These are phyloP conservation scores for Aspergillus alliaceus DNA, from an alignment of 2,329 filamentous ascomycete species.

Conservation along the genomic window DNA sequence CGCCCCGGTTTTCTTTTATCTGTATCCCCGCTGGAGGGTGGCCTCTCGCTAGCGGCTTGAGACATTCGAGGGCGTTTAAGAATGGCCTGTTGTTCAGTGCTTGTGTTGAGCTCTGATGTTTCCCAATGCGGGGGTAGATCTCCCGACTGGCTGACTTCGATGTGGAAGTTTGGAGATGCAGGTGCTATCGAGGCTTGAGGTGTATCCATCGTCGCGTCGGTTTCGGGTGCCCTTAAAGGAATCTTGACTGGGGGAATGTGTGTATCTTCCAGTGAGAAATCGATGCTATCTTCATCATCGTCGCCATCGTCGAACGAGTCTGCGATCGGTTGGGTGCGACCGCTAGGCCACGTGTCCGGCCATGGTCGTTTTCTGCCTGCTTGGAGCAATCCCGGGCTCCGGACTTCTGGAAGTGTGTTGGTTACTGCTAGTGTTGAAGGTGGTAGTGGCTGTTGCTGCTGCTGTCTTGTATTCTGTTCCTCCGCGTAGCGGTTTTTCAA, in stretches of 20 bases:
- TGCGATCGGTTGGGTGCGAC: conserved; percentile 25
- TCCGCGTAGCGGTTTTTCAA: conserved; percentile 36
- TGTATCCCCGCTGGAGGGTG: conserved; percentile 1
- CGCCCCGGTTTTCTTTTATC: conserved; percentile 25
- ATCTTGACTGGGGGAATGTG: conserved; percentile 23
- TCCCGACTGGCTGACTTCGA: conserved; percentile 14
- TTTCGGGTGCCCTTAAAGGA: conserved; percentile 23
- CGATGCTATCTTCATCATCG: conserved; percentile 25
- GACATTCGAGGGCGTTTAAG: conserved; percentile 33
- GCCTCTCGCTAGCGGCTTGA: conserved; percentile 8
- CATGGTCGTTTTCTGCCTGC: conserved; percentile 33
- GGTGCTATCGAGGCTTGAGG: conserved; percentile 4
- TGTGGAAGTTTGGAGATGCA: conserved; percentile 13
- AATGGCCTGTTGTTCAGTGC: conserved; percentile 20
- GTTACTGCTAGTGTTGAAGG: conserved; percentile 5
- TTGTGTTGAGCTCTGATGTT: neutral
- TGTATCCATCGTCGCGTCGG: conserved; percentile 2
- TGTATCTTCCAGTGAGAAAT: conserved; percentile 23
- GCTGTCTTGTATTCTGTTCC: conserved; percentile 22
- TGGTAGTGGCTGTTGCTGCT: conserved; percentile 6
- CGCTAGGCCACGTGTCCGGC: conserved; percentile 27
- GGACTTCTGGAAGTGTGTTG: conserved; percentile 28
- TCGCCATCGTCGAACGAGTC: conserved; percentile 36
- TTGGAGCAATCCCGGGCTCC: conserved; percentile 36
- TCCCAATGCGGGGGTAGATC: conserved; percentile 9